Percentiles rank a stretch among this genome's conserved stretches.
Evolutionary conservation across 306 rosid species (phyloP).

Genomic region (Sicyos baderoa): DNA sequence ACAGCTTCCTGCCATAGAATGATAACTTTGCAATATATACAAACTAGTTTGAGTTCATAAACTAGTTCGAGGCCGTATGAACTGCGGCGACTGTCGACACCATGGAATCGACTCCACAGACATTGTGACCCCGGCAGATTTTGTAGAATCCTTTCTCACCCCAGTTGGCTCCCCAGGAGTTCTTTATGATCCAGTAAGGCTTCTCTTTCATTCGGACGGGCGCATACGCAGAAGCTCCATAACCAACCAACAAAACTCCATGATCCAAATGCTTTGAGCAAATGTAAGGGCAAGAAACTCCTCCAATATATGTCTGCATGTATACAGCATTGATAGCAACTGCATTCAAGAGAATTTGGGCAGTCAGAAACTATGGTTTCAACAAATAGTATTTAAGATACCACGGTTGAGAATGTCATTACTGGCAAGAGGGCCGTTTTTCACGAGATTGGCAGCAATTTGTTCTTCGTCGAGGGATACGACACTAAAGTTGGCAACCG

Average conservation of each 20-base stretch:
- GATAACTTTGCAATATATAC: slow-evolving; percentile 1
- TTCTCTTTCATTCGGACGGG: slow-evolving; percentile 77
- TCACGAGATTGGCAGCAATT: slow-evolving; percentile 85
- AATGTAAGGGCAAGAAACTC: slow-evolving; percentile 92
- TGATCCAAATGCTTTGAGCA: slow-evolving; percentile 72
- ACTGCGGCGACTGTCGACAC: slow-evolving; percentile 72
- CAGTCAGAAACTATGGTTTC: neutral
- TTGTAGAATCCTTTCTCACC: slow-evolving; percentile 91
- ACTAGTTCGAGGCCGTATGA: slow-evolving; percentile 33
- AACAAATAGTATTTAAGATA: too few relatives aligned
- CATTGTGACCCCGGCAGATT: slow-evolving; percentile 72
- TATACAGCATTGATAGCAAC: slow-evolving; percentile 91
- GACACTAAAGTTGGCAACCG: slow-evolving; percentile 85
- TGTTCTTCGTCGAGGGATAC: slow-evolving; percentile 82
- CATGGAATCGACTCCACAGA: slow-evolving; percentile 88
- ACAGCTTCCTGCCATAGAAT: neutral
- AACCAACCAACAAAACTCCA: slow-evolving; percentile 84
- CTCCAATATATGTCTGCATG: slow-evolving; percentile 88
- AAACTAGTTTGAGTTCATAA: neutral
- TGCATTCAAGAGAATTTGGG: slow-evolving; percentile 27
- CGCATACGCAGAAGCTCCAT: slow-evolving; percentile 67
- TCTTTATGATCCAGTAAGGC: slow-evolving; percentile 89
- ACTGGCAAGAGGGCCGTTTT: slow-evolving; percentile 97
- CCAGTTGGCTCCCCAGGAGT: slow-evolving; percentile 93
- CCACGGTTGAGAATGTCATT: neutral